phyloP scores from a whole-genome alignment of 768 basidiomycete genomes.

The Pluteus cervinus region DNA sequence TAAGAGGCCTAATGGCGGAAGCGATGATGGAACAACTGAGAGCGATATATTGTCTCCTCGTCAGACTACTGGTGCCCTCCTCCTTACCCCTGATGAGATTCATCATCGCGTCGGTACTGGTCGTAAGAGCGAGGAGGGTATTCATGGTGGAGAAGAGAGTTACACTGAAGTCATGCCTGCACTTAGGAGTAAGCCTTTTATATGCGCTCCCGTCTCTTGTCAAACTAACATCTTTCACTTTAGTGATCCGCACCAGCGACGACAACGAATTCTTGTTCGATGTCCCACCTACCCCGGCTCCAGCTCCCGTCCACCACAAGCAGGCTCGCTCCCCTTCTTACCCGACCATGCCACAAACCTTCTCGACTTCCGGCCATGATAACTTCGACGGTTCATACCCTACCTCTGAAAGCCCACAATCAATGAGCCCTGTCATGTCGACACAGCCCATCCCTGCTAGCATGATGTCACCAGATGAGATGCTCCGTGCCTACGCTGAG shows the following conservation, averaged over 20 bases:
- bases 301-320: conserved; percentile 2
- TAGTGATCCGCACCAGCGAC: conserved; percentile 72
- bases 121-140: conserved; percentile 19
- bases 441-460: conserved; percentile 24
- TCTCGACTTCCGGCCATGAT: conserved; percentile 2
- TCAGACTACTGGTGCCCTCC: conserved; percentile 34
- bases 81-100: conserved; percentile 59
- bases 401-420: conserved; percentile 2
- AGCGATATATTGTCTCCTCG: conserved; percentile 23
- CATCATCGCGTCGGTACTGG: conserved; percentile 39
- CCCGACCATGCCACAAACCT: conserved; percentile 1
- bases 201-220: neutral
- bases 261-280: neutral
- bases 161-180: conserved; percentile 71
- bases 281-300: neutral
- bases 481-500: conserved; percentile 71
- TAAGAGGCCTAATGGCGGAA: conserved; percentile 11
- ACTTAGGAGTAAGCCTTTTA: conserved; percentile 45
- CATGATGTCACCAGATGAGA: conserved; percentile 62
- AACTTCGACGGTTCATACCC: neutral
- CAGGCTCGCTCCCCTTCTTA: conserved; percentile 2
- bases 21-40: conserved; percentile 8
- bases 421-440: conserved; percentile 25
- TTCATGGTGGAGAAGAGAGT: conserved; percentile 19
- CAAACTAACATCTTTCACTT: conserved; percentile 7